Base-by-base conservation (phyloP, 106 monocot genomes). In the Amphibolis antarctica region DNA sequence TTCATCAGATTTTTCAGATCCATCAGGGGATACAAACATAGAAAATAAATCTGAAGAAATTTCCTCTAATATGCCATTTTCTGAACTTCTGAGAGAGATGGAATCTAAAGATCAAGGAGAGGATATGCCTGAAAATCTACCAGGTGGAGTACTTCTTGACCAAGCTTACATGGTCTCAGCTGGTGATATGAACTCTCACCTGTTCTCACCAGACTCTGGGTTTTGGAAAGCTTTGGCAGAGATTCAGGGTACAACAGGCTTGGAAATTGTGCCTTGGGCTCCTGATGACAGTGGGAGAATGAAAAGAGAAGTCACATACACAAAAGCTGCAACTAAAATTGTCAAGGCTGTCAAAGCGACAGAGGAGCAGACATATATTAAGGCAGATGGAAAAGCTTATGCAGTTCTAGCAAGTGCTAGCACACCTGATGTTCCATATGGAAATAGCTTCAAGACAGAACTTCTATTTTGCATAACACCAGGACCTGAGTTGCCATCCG, bases 381-480 rank as follows among this genome's bases (percentile, higher is more conserved):
- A 92, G 67, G 86, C 83, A 52, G 81, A 83, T 75, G 84, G 86
- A 15, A 83, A 77, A 60, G 59, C 69, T 44, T 92, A 74, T 73
- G 79, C 86, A 46, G 77, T 92, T 67, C 75, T 86, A 65, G 55
- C 78, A 47, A 80, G 74, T 69, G 92, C 84, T 36, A 84, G 79
- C 61, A 92, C 81, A 62, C 92, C 92, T 65, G 92, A 92, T 75
- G 92, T 79, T 77, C 92, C 92, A 55, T 92, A 66, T 73, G 92
- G 83, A 49, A 82, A 57, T 43, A 81, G 20, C 70, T 92, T 86
- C 55, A 92, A 66, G 73, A 77, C 70, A 65, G 92, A 92, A 59
- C 53, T 92, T 67, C 72, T 92, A 12, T 81, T 75, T 44, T 84
- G 74, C 62, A 84, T 92, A 72, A 92, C 15, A 4, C 83, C 81